phyloP scores from a whole-genome alignment of 768 basidiomycete genomes.

The Naganishia vishniacii region DNA sequence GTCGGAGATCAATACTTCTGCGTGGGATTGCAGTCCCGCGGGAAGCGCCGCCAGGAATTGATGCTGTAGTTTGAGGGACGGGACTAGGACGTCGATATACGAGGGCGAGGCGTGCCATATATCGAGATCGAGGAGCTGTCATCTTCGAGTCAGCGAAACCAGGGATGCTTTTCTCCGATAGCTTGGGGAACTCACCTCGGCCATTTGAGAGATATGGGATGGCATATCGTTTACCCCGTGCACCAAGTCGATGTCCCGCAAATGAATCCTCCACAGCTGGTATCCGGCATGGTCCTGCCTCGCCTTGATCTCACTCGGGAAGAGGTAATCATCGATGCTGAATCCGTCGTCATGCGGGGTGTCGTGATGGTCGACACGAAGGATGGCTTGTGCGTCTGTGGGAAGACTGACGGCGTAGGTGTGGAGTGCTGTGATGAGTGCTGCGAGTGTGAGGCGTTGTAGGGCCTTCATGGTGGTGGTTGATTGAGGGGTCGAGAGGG shows the following conservation, averaged over 20 bases:
- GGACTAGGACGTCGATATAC: constrained; percentile 37
- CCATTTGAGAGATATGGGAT: constrained; percentile 12
- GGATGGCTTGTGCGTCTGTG: constrained; percentile 1
- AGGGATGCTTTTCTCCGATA: too few relatives aligned
- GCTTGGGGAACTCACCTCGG: constrained; percentile 5
- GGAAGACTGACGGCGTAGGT: neutral
- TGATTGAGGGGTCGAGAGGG: too few relatives aligned
- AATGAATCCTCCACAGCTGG: constrained; percentile 6
- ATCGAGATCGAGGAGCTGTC: constrained; percentile 37
- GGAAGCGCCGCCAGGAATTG: constrained; percentile 12
- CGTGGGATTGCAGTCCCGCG: neutral
- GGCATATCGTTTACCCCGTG: constrained; percentile 8
- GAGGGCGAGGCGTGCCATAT: constrained; percentile 39
- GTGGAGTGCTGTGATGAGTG: neutral
- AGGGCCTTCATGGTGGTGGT: neutral
- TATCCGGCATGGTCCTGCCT: neutral
- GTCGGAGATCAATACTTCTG: neutral
- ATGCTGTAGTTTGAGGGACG: neutral
- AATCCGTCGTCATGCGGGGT: neutral
- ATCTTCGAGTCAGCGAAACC: neutral
- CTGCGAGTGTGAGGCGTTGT: neutral
- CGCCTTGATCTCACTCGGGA: constrained; percentile 12
- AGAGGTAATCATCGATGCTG: neutral
- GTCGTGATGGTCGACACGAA: neutral
- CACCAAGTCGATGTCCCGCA: neutral